Percentiles rank a stretch among this genome's conserved stretches.
Evolutionary conservation across 2,329 filamentous ascomycete genomes (phyloP).

Genomic region (Botrytis fabae): DNA sequence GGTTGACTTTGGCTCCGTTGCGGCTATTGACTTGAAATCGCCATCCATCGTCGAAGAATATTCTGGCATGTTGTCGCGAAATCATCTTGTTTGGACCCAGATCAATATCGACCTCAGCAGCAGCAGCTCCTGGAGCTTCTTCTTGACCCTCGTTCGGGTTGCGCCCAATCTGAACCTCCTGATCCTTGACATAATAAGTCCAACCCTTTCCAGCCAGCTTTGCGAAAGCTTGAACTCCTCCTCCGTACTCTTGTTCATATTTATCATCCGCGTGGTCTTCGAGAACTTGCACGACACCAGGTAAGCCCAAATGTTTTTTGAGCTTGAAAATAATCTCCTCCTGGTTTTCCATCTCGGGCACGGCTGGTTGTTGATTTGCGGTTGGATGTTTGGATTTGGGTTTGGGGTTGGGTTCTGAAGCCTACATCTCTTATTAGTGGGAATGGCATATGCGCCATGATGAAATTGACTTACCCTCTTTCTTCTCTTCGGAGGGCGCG

Average conservation of each 20-base stretch:
- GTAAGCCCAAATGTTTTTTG: slow-evolving; percentile 33
- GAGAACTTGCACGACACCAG: slow-evolving; percentile 56
- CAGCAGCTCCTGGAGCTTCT: slow-evolving; percentile 41
- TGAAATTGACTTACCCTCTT: slow-evolving; percentile 52
- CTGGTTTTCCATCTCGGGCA: slow-evolving; percentile 45
- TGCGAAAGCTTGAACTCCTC: slow-evolving; percentile 72
- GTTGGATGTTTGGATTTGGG: slow-evolving; percentile 4
- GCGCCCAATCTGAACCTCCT: slow-evolving; percentile 75
- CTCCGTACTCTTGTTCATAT: slow-evolving; percentile 57
- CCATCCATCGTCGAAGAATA: slow-evolving; percentile 77
- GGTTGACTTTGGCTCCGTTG: slow-evolving; percentile 87
- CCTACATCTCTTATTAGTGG: slow-evolving; percentile 38
- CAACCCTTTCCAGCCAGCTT: slow-evolving; percentile 81
- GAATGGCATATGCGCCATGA: slow-evolving; percentile 1
- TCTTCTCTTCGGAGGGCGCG: slow-evolving; percentile 63
- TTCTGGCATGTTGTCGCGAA: slow-evolving; percentile 73
- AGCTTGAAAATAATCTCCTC: slow-evolving; percentile 47
- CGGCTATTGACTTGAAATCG: slow-evolving; percentile 84
- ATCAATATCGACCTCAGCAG: slow-evolving; percentile 74
- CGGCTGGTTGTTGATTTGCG: slow-evolving; percentile 31
- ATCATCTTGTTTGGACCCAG: slow-evolving; percentile 81
- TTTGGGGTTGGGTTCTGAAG: slow-evolving; percentile 40
- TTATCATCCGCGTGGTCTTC: slow-evolving; percentile 64
- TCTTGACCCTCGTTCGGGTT: slow-evolving; percentile 16
- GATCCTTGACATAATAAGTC: slow-evolving; percentile 79